Percentiles rank a stretch among this genome's conserved stretches.
These are phyloP conservation scores for Phlebopus sp. DNA, from an alignment of 1,284 basidiomycete genomes.

Conservation along the genomic window DNA sequence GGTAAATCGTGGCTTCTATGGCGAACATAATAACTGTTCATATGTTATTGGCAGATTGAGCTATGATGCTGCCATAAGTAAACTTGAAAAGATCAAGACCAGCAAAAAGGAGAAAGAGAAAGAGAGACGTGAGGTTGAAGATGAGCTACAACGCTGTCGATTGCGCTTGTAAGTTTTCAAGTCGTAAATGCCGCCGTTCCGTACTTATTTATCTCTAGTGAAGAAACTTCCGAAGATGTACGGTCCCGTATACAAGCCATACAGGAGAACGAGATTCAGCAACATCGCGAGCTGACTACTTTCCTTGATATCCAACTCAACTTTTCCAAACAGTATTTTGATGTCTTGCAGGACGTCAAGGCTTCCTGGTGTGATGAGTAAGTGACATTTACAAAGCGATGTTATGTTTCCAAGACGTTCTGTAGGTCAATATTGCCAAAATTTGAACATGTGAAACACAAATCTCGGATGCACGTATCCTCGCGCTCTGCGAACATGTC, in stretches of 20 bases:
- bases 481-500: slow-evolving; percentile 13
- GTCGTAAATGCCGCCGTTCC: not conserved
- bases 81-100: slow-evolving; percentile 61
- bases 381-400: slow-evolving; percentile 19
- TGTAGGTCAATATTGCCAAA: slow-evolving; percentile 22
- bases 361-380: slow-evolving; percentile 64
- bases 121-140: slow-evolving; percentile 69
- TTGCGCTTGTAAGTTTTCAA: slow-evolving; percentile 63
- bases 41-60: slow-evolving; percentile 49
- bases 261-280: slow-evolving; percentile 71
- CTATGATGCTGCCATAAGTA: slow-evolving; percentile 70
- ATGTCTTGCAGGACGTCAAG: slow-evolving; percentile 67
- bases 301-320: slow-evolving; percentile 73
- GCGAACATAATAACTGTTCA: not conserved
- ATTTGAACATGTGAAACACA: slow-evolving; percentile 15
- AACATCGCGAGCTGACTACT: slow-evolving; percentile 63
- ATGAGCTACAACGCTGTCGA: slow-evolving; percentile 68
- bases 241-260: slow-evolving; percentile 71
- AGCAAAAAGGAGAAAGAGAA: slow-evolving; percentile 71
- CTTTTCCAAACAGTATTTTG: slow-evolving; percentile 69
- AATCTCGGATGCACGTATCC: slow-evolving; percentile 10
- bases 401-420: slow-evolving; percentile 7
- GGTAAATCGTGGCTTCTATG: slow-evolving; percentile 40
- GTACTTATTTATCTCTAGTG: slow-evolving; percentile 42
- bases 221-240: slow-evolving; percentile 80